These are phyloP conservation scores for Nepenthes mirabilis DNA, from an alignment of 148 eudicot genomes.

Conservation along the genomic window DNA sequence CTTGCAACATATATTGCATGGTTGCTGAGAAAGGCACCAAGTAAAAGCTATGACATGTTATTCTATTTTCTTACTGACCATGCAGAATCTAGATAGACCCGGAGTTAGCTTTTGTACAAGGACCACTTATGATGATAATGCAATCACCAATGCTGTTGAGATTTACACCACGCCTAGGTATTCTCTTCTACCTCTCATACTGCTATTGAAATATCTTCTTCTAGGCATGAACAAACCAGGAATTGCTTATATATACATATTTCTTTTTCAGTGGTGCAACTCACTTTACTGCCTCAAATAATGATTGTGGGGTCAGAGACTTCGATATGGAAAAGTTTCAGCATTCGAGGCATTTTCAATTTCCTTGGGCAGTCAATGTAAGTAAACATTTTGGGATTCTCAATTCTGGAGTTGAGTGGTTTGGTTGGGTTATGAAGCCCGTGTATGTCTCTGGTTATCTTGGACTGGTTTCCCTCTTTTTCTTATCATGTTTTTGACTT, in stretches of 20 bases:
- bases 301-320: slow-evolving; percentile 77
- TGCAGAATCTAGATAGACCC: slow-evolving; percentile 65
- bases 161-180: slow-evolving; percentile 59
- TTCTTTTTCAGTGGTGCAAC: slow-evolving; percentile 47
- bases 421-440: too few relatives aligned
- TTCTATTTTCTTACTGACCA: neutral
- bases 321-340: slow-evolving; percentile 75
- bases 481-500: too few relatives aligned
- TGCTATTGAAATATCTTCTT: slow-evolving; percentile 2
- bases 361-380: slow-evolving; percentile 81
- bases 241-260: neutral
- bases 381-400: slow-evolving; percentile 4
- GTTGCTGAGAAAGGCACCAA: neutral
- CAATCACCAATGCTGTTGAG: slow-evolving; percentile 75
- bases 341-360: slow-evolving; percentile 49
- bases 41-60: neutral
- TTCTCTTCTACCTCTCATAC: slow-evolving; percentile 5
- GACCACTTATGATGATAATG: slow-evolving; percentile 81
- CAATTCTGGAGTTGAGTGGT: too few relatives aligned
- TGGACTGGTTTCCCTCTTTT: too few relatives aligned
- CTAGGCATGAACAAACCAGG: neutral
- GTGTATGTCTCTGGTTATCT: too few relatives aligned
- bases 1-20: neutral
- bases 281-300: slow-evolving; percentile 75
- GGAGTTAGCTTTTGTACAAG: slow-evolving; percentile 72